Evolutionary conservation across 108 stramenopile genomes (phyloP), one percentile per base, ranked within the genome.

Genomic region (Nitzschia sp.): DNA sequence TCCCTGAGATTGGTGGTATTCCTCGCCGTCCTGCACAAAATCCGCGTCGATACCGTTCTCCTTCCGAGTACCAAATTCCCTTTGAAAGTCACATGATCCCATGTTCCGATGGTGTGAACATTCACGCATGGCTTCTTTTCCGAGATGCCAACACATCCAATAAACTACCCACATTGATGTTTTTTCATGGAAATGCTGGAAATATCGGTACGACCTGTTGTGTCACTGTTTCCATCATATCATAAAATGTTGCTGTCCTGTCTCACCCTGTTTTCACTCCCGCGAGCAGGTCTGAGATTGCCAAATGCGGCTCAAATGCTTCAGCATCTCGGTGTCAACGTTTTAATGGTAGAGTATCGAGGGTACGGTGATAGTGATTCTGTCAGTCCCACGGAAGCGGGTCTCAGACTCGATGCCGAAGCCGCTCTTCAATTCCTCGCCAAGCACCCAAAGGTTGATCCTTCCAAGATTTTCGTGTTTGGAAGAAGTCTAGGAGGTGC

Each of bases 111-210:
- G 89, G 86, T 8, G 78, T 80, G 0, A 22, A 29, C 5, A 73
- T 96, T 58, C 95, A 95, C 79, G 80, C 90, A 14, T 96, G 95
- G 95, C 66, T 95, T 37, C 56, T 96, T 22, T 60, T 89, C n/a
- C 85, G 91, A 43, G 43, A 65, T 22, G 53, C 42, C 41, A 54
- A 58, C 29, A 44, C 34, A 15, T 57, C 17, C 10, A 56, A 61
- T 10, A 65, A 74, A 34, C 42, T 71, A 5, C 95, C 95, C 8
- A 97, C 96, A 7, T 60, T 98, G 14, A 65, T 99, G 0, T 99
- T 96, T 67, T 96, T 97, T 62, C 98, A 99, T 71, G 98, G 96
- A 6, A 99, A 99, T 80, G 98, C 98, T 7, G 98, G 96, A 17
- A 97, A 97, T 78, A 96, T 99, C 52, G 98, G 96, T 48, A 48